Conservation (phyloP, 148 eudicot species). For the Rhododendron henanense region DNA sequence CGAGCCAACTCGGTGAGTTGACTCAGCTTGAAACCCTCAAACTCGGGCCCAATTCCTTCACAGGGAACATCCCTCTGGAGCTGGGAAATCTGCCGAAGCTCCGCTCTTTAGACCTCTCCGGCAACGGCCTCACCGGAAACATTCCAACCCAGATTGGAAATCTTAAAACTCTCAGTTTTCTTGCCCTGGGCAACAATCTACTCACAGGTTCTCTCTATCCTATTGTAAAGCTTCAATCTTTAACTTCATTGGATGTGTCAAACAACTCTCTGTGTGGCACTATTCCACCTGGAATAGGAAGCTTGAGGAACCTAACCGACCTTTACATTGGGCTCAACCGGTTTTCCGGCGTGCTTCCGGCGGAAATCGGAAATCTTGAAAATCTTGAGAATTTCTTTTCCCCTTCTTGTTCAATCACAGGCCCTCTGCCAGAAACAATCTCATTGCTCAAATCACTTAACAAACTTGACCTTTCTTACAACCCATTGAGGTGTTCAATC, state of each 20-base stretch:
- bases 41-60: constrained; percentile 39
- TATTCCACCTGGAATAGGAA: constrained; percentile 36
- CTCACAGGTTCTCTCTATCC: constrained; percentile 36
- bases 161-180: constrained; percentile 18
- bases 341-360: constrained; percentile 38
- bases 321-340: constrained; percentile 38
- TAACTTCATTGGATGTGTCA: constrained; percentile 34
- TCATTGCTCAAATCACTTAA: constrained; percentile 30
- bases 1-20: constrained; percentile 32
- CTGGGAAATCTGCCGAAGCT: constrained; percentile 28
- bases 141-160: constrained; percentile 32
- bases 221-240: constrained; percentile 16
- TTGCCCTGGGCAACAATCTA: constrained; percentile 34
- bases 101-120: constrained; percentile 31
- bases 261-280: constrained; percentile 44
- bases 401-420: constrained; percentile 34
- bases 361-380: constrained; percentile 37
- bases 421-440: constrained; percentile 41
- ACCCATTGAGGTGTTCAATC: constrained; percentile 46
- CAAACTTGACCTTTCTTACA: constrained; percentile 43
- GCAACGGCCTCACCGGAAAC: constrained; percentile 31
- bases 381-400: constrained; percentile 26
- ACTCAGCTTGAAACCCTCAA: constrained; percentile 23
- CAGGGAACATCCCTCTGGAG: constrained; percentile 34
- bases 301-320: constrained; percentile 25